Evolutionary conservation across 371 early-diverging fungal species (phyloP).

Genomic region (Haplosporangium sp.): DNA sequence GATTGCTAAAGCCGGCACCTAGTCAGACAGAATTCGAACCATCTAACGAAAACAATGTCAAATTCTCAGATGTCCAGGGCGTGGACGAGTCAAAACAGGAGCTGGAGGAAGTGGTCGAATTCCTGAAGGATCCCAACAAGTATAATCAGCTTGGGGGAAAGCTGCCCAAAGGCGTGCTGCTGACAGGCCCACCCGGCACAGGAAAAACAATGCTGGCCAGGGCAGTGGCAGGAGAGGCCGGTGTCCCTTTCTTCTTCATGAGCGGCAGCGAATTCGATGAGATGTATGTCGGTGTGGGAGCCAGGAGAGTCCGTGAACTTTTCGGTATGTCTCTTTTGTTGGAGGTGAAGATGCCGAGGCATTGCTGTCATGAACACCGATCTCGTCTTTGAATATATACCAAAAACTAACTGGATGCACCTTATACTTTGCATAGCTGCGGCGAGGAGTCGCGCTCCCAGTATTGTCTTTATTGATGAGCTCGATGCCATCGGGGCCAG

Average conservation of each 20-base stretch:
- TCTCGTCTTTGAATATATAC: background rate
- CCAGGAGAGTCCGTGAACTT: conserved; percentile 82
- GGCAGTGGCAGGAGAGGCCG: conserved; percentile 94
- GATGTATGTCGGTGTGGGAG: conserved; percentile 99
- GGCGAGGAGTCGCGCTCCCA: conserved; percentile 95
- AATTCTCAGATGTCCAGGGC: conserved; percentile 96
- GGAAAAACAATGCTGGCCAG: conserved; percentile 95
- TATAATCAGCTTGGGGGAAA: conserved; percentile 95
- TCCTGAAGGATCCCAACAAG: conserved; percentile 90
- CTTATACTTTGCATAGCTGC: conserved; percentile 68
- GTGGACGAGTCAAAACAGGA: conserved; percentile 98
- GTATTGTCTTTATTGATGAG: conserved; percentile 99
- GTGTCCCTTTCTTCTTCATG: conserved; percentile 98
- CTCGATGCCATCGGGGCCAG: conserved; percentile 98
- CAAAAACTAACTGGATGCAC: background rate
- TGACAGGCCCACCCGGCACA: conserved; percentile 99
- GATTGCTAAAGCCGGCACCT: conserved; percentile 72
- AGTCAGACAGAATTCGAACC: conserved; percentile 79
- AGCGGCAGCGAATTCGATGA: conserved; percentile 98
- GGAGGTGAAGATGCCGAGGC: too few species aligned
- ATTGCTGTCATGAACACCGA: too few species aligned
- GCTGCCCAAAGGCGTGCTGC: conserved; percentile 95
- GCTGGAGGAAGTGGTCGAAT: conserved; percentile 95
- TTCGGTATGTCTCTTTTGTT: conserved; percentile 62
- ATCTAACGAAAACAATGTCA: conserved; percentile 72